Conservation (phyloP, 23 red algal genomes). For the Agarophyton chilense region DNA sequence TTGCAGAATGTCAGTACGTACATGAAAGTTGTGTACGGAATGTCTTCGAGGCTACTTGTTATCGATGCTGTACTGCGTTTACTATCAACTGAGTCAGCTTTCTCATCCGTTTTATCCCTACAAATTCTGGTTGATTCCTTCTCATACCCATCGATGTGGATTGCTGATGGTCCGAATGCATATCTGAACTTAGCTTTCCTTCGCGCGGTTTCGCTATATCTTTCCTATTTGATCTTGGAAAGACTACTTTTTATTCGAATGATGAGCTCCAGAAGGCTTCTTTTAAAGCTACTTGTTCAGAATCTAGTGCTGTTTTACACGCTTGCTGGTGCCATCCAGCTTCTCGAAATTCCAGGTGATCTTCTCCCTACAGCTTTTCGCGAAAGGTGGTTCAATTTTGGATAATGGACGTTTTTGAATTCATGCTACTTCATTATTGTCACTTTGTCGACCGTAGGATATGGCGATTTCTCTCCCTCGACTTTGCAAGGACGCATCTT, state of each 20-base stretch:
- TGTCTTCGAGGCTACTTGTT: conserved; percentile 23
- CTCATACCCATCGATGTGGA: conserved; percentile 61
- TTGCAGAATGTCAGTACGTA: conserved; percentile 33
- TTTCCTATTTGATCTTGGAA: conserved; percentile 37
- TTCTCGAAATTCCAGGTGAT: conserved; percentile 75
- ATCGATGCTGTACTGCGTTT: conserved; percentile 41
- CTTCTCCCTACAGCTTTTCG: conserved; percentile 26
- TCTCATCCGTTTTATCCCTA: conserved; percentile 38
- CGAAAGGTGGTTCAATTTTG: conserved; percentile 39
- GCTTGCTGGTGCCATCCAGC: conserved; percentile 63
- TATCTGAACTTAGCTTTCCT: conserved; percentile 78
- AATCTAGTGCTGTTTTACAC: conserved; percentile 68
- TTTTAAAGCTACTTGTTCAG: conserved; percentile 42
- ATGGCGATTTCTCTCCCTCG: conserved; percentile 73
- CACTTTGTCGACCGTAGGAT: conserved; percentile 82
- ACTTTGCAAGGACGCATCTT: conserved; percentile 76
- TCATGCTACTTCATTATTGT: conserved; percentile 80
- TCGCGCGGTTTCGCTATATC: conserved; percentile 36
- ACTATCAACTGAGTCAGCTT: conserved; percentile 36
- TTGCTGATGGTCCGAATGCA: conserved; percentile 35
- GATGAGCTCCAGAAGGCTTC: conserved; percentile 56
- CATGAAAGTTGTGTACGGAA: conserved; percentile 38
- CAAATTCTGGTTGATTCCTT: conserved; percentile 38
- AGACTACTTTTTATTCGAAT: conserved; percentile 35
- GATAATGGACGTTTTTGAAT: conserved; percentile 73